Evolutionary conservation across 1,139 yeast species (phyloP), one percentile per base, ranked within the genome.

Genomic region (Suhomyces choctaworum): DNA sequence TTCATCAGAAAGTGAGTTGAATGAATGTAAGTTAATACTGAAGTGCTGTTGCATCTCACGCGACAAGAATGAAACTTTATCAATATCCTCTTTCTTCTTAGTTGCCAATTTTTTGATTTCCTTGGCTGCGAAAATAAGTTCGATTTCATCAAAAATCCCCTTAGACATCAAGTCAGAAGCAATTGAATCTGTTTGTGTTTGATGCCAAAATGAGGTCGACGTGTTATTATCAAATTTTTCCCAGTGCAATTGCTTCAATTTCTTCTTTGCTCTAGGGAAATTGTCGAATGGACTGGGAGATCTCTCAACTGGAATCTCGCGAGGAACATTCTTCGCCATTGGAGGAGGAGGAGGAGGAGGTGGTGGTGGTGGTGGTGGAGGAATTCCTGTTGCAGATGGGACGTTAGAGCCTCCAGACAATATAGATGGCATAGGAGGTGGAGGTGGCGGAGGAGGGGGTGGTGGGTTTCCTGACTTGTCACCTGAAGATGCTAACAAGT

Each of bases 191-290:
- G 66, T 56, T 32, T 58, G 53, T 4, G 67, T 51, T 26, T 60
- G 54, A 24, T 63, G 60, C 94, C 94, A 84, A 56, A 84, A 80
- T 0, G 92, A 81, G 40, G 78, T 75, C 23, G 71, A 74, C 2
- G 82, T 71, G 21, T 56, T 56, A 25, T 62, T 58, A 23, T 84
- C 92, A 39, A 84, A 67, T 51, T 83, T 84, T 47, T 85, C 94
- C 94, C 94, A 85, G 52, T 85, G 95, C 46, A 84, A 66, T 56
- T 84, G 95, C 54, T 84, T 84, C 60, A 84, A 67, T 68, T 81
- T 83, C 62, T 75, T 79, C 65, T 82, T 82, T 16, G 95, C 90
- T 50, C 90, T 72, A 30, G 90, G 90, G 47, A 76, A 74, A 35
- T 67, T 67, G 34, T 78, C 86, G 48, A 78, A 78, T 32, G 79